Percentiles rank a stretch among this genome's conserved stretches.
Evolutionary conservation across 177 flowering plant species (phyloP).

Genomic region (Vitis hybrid): DNA sequence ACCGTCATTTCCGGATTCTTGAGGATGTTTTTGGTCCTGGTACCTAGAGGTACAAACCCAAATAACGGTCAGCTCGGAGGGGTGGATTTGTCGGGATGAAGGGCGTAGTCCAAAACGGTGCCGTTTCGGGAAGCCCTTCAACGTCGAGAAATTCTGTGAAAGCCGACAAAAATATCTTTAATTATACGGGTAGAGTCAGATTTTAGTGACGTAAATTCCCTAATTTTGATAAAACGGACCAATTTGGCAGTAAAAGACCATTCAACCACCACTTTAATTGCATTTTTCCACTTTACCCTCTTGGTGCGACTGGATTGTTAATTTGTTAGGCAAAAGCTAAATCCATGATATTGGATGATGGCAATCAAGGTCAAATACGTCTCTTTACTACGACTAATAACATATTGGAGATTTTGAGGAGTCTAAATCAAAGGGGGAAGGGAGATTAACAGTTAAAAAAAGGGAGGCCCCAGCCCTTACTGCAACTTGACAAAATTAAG

Average conservation of each 20-base stretch:
- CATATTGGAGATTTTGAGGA: too few relatives aligned
- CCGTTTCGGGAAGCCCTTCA: slow-evolving; percentile 6
- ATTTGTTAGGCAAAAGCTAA: too few relatives aligned
- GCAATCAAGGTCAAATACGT: too few relatives aligned
- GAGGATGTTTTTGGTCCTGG: neutral
- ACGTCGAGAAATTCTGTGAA: slow-evolving; percentile 11
- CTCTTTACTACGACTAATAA: too few relatives aligned
- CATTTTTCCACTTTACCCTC: too few relatives aligned
- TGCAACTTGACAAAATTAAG: slow-evolving; percentile 25
- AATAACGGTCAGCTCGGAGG: neutral
- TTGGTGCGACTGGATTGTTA: too few relatives aligned
- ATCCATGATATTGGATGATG: too few relatives aligned
- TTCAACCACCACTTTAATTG: neutral
- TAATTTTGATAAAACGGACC: neutral
- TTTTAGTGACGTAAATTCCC: slow-evolving; percentile 1
- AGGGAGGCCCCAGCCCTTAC: slow-evolving; percentile 13
- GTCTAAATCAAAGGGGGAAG: neutral
- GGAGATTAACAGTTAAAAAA: neutral
- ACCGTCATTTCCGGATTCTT: neutral
- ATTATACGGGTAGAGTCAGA: slow-evolving; percentile 4
- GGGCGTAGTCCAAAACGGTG: neutral
- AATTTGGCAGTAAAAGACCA: neutral
- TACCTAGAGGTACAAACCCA: neutral
- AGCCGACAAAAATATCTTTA: slow-evolving; percentile 23
- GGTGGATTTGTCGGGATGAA: neutral